Conservation (phyloP, 345 rosid genomes). For the Nephelium lappaceum region DNA sequence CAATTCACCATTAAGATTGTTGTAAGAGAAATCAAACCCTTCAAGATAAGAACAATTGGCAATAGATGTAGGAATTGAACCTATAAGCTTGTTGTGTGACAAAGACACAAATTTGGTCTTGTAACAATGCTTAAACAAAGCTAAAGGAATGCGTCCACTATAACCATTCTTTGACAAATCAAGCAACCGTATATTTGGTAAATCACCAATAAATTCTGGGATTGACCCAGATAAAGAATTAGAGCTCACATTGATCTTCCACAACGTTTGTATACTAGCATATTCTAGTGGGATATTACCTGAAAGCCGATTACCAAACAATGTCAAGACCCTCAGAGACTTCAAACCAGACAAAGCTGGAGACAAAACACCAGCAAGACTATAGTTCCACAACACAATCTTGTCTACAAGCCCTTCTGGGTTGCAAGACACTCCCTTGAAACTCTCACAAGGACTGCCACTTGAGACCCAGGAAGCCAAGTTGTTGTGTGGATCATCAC, state of each 20-base stretch:
- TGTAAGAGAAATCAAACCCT: conserved; percentile 89
- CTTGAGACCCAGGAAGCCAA: conserved; percentile 66
- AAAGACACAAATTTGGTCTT: conserved; percentile 81
- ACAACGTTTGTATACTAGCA: conserved; percentile 59
- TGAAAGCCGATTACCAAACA: conserved; percentile 81
- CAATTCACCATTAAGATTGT: conserved; percentile 64
- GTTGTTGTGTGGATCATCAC: conserved; percentile 64
- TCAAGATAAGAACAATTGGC: conserved; percentile 65
- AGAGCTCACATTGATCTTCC: conserved; percentile 95
- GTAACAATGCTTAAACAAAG: conserved; percentile 69
- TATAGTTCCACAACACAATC: conserved; percentile 87
- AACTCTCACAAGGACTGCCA: conserved; percentile 63
- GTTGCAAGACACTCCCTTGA: conserved; percentile 76
- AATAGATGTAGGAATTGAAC: conserved; percentile 70
- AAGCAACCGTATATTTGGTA: conserved; percentile 80
- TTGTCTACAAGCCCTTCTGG: conserved; percentile 70
- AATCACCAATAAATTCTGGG: conserved; percentile 84
- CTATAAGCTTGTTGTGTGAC: conserved; percentile 71
- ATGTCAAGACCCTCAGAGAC: conserved; percentile 75
- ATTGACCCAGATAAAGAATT: conserved; percentile 86
- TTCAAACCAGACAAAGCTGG: conserved; percentile 74
- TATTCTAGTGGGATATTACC: conserved; percentile 83
- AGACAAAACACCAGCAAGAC: conserved; percentile 67
- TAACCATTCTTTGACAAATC: conserved; percentile 86
- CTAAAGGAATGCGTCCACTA: conserved; percentile 62